phyloP scores from a whole-genome alignment of 177 flowering plant species.

The Vitis hybrid region DNA sequence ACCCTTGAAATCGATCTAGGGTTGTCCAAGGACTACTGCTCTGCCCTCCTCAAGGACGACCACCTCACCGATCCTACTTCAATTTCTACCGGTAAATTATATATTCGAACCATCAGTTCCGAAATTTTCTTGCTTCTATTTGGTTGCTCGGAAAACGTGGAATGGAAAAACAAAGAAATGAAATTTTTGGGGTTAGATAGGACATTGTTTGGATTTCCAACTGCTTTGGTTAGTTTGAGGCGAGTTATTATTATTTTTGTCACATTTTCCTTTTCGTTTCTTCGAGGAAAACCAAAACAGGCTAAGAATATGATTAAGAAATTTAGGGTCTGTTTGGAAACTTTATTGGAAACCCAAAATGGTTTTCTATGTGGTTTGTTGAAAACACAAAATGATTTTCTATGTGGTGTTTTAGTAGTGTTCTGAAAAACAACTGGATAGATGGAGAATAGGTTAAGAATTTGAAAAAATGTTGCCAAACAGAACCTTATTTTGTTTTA shows the following conservation, averaged over 20 bases:
- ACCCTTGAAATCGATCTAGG: slow-evolving; percentile 41
- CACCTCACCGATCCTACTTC: slow-evolving; percentile 4
- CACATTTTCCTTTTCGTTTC: neutral
- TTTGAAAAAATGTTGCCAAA: no score
- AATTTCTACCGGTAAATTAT: neutral
- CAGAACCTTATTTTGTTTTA: no score
- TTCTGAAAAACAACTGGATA: no score
- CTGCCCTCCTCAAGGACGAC: slow-evolving; percentile 44
- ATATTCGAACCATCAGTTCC: neutral
- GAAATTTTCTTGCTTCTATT: neutral
- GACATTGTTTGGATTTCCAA: neutral
- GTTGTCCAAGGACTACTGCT: slow-evolving; percentile 49
- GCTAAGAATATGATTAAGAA: no score
- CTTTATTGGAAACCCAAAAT: no score
- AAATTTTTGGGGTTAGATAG: neutral
- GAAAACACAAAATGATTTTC: no score
- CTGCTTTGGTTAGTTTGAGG: neutral
- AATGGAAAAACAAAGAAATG: neutral
- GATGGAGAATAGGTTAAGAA: no score
- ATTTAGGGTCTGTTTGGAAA: no score
- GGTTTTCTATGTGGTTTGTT: no score
- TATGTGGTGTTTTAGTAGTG: no score
- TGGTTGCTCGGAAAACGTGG: neutral
- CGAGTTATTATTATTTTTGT: neutral
- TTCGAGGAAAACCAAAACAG: neutral